Percentiles rank a stretch among this genome's conserved stretches.
Conservation (phyloP, 805 yeast genomes). For the Yarrowia deformans region DNA sequence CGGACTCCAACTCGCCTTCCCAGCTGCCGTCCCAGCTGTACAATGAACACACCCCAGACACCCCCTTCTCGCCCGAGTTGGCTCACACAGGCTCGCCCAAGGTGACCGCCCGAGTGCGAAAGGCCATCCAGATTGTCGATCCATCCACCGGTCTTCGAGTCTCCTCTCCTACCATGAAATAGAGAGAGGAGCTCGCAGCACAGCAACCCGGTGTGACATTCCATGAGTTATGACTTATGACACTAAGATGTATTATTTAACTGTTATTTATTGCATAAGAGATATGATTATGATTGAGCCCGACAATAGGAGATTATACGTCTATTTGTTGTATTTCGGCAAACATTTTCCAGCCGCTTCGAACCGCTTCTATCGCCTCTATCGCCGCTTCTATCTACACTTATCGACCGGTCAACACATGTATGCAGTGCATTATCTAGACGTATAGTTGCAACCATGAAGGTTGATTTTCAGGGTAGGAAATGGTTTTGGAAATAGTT, state of each 20-base stretch:
- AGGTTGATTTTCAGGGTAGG: background rate
- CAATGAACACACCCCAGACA: constrained; percentile 28
- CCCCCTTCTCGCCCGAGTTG: constrained; percentile 30
- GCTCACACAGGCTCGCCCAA: constrained; percentile 27
- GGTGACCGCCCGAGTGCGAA: constrained; percentile 42
- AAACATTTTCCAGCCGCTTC: background rate
- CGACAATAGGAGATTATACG: background rate
- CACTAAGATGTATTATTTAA: constrained; percentile 37
- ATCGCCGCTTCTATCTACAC: background rate
- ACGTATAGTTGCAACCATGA: constrained; percentile 30
- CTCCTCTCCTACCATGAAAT: constrained; percentile 33
- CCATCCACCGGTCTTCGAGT: constrained; percentile 58
- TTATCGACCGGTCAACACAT: constrained; percentile 16
- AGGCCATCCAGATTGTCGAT: constrained; percentile 60
- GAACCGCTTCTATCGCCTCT: background rate
- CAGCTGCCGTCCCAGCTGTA: constrained; percentile 27
- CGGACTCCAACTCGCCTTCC: constrained; percentile 36
- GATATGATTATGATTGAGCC: constrained; percentile 26
- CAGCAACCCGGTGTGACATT: constrained; percentile 19
- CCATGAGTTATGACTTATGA: constrained; percentile 34
- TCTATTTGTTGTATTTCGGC: background rate
- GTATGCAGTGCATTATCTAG: constrained; percentile 19
- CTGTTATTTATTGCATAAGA: constrained; percentile 38
- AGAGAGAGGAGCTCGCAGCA: background rate
- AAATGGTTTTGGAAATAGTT: too few species aligned